These are phyloP conservation scores for Massospora cicadina DNA, from an alignment of 371 early-diverging fungal genomes.

Conservation along the genomic window DNA sequence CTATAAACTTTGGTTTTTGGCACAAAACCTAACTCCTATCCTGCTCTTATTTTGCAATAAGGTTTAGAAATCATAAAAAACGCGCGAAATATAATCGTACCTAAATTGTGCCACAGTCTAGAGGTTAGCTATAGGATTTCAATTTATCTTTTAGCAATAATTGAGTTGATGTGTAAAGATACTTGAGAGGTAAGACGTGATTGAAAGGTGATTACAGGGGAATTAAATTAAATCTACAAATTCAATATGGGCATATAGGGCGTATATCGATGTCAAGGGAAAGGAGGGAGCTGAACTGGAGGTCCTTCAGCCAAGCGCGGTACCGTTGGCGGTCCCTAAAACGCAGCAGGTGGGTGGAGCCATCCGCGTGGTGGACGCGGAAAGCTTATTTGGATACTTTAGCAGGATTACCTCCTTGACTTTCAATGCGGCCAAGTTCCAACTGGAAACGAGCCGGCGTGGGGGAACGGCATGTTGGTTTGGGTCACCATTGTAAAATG, in stretches of 20 bases:
- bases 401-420: neutral
- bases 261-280: conserved; percentile 3
- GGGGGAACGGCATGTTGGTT: neutral
- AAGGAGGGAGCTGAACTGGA: neutral
- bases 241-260: neutral
- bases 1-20: too few relatives aligned
- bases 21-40: too few relatives aligned
- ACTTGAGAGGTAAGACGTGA: too few relatives aligned
- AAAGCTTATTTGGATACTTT: conserved; percentile 1
- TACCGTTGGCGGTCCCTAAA: neutral
- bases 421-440: neutral
- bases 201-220: too few relatives aligned
- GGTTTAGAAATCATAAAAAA: too few relatives aligned
- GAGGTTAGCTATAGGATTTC: too few relatives aligned
- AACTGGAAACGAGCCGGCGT: neutral
- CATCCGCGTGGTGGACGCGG: neutral
- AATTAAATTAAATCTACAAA: too few relatives aligned
- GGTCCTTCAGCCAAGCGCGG: conserved; percentile 1
- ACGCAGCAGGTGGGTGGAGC: neutral
- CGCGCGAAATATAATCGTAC: too few relatives aligned
- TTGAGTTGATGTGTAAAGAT: too few relatives aligned
- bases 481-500: neutral
- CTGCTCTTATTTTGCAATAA: too few relatives aligned
- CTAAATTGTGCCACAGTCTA: too few relatives aligned
- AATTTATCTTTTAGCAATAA: too few relatives aligned